Conservation (phyloP, 2,329 filamentous ascomycete species). For the Curvularia sp. region DNA sequence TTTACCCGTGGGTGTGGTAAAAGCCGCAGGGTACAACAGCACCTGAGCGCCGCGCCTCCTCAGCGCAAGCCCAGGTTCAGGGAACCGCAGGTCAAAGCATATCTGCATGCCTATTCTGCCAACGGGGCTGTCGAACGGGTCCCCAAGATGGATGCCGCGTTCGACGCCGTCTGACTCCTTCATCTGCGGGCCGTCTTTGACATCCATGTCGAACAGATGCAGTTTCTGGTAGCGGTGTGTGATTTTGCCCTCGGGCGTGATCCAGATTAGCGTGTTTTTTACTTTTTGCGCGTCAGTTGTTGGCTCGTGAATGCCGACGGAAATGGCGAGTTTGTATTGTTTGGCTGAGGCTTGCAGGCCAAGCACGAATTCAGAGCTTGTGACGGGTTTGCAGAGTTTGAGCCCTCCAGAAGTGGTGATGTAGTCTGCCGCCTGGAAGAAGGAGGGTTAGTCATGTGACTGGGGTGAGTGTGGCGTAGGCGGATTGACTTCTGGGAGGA, state of each 20-base stretch:
- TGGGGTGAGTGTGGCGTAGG: not conserved
- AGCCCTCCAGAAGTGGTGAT: slow-evolving; percentile 75
- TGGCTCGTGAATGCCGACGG: slow-evolving; percentile 79
- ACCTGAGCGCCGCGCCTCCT: slow-evolving; percentile 73
- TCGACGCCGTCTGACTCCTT: slow-evolving; percentile 74
- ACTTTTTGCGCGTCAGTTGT: slow-evolving; percentile 59
- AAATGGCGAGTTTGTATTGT: slow-evolving; percentile 71
- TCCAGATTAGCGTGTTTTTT: slow-evolving; percentile 72
- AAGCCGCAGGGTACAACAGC: slow-evolving; percentile 87
- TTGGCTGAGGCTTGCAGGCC: slow-evolving; percentile 75
- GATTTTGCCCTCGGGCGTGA: slow-evolving; percentile 66
- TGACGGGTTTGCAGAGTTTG: slow-evolving; percentile 71
- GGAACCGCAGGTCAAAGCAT: slow-evolving; percentile 90
- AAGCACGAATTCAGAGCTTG: slow-evolving; percentile 74
- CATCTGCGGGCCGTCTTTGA: slow-evolving; percentile 64
- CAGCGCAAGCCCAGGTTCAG: slow-evolving; percentile 75
- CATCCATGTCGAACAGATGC: slow-evolving; percentile 82
- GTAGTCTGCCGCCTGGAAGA: slow-evolving; percentile 90
- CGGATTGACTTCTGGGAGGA: slow-evolving; percentile 70
- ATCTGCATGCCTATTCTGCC: slow-evolving; percentile 82
- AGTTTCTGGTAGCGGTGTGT: slow-evolving; percentile 81
- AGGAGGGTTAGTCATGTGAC: slow-evolving; percentile 54
- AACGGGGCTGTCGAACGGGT: slow-evolving; percentile 75
- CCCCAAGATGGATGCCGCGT: slow-evolving; percentile 58
- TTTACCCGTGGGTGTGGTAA: slow-evolving; percentile 82